Percentiles rank a stretch among this genome's conserved stretches.
Evolutionary conservation across 192 early-diverging fungal species (phyloP).

Genomic region (Rhizophagus prolifer): DNA sequence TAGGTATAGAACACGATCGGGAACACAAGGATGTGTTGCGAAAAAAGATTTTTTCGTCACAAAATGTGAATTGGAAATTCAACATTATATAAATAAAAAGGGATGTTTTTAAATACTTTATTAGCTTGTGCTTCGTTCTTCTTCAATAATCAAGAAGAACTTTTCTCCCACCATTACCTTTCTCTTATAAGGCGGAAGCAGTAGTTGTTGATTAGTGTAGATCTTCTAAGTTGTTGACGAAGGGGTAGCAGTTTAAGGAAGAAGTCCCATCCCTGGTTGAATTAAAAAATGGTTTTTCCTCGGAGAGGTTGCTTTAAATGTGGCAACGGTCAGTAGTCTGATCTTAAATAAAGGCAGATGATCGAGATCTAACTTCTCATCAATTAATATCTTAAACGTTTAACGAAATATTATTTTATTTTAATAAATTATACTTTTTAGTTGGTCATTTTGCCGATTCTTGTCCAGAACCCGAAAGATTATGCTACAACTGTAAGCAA

Average conservation of each 20-base stretch:
- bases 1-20: too few relatives aligned
- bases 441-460: conserved; percentile 54
- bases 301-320: conserved; percentile 57
- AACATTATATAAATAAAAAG: neutral
- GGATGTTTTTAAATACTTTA: neutral
- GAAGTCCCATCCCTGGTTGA: conserved; percentile 17
- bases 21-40: neutral
- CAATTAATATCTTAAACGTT: neutral
- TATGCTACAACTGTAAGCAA: conserved; percentile 61
- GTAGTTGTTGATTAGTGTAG: conserved; percentile 23
- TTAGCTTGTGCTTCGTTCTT: neutral
- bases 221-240: conserved; percentile 16
- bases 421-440: conserved; percentile 19
- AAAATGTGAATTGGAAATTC: neutral
- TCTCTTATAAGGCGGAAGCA: conserved; percentile 19
- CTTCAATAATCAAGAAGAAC: neutral
- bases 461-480: conserved; percentile 49
- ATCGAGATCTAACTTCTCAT: neutral
- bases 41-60: neutral
- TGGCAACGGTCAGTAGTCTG: conserved; percentile 47
- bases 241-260: conserved; percentile 18
- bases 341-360: neutral
- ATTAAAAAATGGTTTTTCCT: conserved; percentile 33
- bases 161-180: neutral
- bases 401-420: neutral